Base-by-base conservation (phyloP, 192 early-diverging fungal genomes). In the Helicostylum pulchrum region DNA sequence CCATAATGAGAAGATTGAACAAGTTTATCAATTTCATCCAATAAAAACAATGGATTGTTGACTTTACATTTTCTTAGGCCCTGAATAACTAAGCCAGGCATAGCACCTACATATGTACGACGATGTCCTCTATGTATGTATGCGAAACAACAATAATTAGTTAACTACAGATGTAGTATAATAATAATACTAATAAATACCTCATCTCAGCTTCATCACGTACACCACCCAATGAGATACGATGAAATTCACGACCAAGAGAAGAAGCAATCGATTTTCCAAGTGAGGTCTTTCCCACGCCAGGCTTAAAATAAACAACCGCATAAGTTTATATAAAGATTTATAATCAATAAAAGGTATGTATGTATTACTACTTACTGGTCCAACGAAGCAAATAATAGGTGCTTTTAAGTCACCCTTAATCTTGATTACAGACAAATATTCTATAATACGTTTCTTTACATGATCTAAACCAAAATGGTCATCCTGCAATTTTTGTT, bases 131-230 rank as follows among this genome's bases (percentile, higher is more conserved):
- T 65, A 2, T 26, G 26, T 26, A 26, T n/a, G n/a, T n/a, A n/a
- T n/a, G n/a, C n/a, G n/a, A 36, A 20, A 52, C 9, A 8, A 0
- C 11, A 43, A 2, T 7, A 44, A 44, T 26, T 30, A 23, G 12
- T 17, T 11, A n/a, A n/a, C n/a, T n/a, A 10, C 6, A 36, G 1
- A 14, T 39, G 39, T 26, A 14, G 23, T 51, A n/a, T n/a, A n/a
- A n/a, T n/a, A n/a, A n/a, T n/a, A n/a, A n/a, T n/a, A n/a, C n/a
- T n/a, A n/a, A n/a, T n/a, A n/a, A n/a, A 44, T 64, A 54, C 63
- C 90, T 77, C 53, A 94, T 92, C 61, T 93, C 93, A 20, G 93
- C 90, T 68, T 91, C 93, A 70, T 95, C 93, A 42, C 87, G 78
- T 5, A 95, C 86, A 34, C 93, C 93, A 30, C 93, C 93, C 19